phyloP scores from a whole-genome alignment of 2,329 filamentous ascomycete genomes.

The Cordyceps javanica region DNA sequence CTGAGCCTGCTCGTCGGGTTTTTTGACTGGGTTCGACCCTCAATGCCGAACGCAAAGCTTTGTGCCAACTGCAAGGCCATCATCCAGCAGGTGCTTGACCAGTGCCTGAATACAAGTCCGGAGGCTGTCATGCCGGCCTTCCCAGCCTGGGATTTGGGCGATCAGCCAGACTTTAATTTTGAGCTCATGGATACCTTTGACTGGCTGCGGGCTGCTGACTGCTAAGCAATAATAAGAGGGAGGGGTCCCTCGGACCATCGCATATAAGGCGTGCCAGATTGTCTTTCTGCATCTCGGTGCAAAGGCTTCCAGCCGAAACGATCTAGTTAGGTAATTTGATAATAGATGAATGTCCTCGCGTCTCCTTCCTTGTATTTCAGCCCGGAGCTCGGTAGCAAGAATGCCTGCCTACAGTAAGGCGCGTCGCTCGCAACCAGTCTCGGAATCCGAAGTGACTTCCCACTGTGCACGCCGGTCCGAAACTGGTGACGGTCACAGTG shows the following conservation, averaged over 20 bases:
- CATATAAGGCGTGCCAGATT: too few relatives aligned
- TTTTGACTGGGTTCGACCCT: conserved; percentile 43
- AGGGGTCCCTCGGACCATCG: too few relatives aligned
- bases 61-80: conserved; percentile 40
- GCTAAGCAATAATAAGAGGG: too few relatives aligned
- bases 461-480: not conserved
- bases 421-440: not conserved
- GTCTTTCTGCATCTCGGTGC: not conserved
- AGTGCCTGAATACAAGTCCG: conserved; percentile 36
- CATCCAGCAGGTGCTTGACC: conserved; percentile 45
- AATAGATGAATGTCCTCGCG: not conserved
- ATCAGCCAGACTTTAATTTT: conserved; percentile 31
- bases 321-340: not conserved
- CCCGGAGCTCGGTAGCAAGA: not conserved
- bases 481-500: not conserved
- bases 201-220: conserved; percentile 25
- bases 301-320: not conserved
- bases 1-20: conserved; percentile 45
- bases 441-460: not conserved
- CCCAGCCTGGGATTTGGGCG: conserved; percentile 28
- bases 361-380: not conserved
- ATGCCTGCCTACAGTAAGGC: not conserved
- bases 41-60: conserved; percentile 42
- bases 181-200: conserved; percentile 37
- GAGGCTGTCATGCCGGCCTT: conserved; percentile 18